Evolutionary conservation across 2,329 filamentous ascomycete species (phyloP).

Genomic region (Malbranchea cinnamomea): DNA sequence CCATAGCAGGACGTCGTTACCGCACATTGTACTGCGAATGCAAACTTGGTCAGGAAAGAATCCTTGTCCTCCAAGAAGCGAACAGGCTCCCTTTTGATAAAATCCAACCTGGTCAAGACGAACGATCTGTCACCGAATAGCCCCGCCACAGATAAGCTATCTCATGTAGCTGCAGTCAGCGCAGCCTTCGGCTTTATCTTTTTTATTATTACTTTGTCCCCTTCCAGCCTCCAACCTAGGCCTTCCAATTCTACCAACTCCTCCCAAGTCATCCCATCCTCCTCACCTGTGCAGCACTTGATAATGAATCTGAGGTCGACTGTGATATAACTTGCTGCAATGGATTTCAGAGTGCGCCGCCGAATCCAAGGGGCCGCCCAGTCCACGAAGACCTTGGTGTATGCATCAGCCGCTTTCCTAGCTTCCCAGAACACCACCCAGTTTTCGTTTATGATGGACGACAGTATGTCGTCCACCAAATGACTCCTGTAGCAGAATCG

Average conservation of each 20-base stretch:
- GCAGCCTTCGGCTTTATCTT: slow-evolving; percentile 6
- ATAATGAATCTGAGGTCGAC: slow-evolving; percentile 59
- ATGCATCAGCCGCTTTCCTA: slow-evolving; percentile 60
- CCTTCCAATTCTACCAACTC: slow-evolving; percentile 51
- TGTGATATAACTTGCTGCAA: slow-evolving; percentile 65
- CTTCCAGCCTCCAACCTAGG: slow-evolving; percentile 74
- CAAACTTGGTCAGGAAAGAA: no score
- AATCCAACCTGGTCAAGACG: no score
- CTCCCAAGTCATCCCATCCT: slow-evolving; percentile 46
- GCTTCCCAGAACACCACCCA: slow-evolving; percentile 65
- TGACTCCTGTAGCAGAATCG: slow-evolving; percentile 47
- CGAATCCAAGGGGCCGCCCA: slow-evolving; percentile 64
- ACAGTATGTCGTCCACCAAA: slow-evolving; percentile 54
- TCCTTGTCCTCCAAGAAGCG: no score
- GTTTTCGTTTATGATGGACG: slow-evolving; percentile 63
- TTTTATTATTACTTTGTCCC: slow-evolving; percentile 60
- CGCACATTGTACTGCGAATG: no score
- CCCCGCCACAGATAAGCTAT: no score
- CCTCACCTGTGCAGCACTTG: slow-evolving; percentile 33
- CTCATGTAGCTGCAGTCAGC: not conserved
- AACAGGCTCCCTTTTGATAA: no score
- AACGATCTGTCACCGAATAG: no score
- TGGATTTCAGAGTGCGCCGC: slow-evolving; percentile 67
- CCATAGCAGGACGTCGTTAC: no score
- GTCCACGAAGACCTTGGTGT: slow-evolving; percentile 64